Conservation (phyloP, 2,329 filamentous ascomycete species). For the Claviceps cyperi region DNA sequence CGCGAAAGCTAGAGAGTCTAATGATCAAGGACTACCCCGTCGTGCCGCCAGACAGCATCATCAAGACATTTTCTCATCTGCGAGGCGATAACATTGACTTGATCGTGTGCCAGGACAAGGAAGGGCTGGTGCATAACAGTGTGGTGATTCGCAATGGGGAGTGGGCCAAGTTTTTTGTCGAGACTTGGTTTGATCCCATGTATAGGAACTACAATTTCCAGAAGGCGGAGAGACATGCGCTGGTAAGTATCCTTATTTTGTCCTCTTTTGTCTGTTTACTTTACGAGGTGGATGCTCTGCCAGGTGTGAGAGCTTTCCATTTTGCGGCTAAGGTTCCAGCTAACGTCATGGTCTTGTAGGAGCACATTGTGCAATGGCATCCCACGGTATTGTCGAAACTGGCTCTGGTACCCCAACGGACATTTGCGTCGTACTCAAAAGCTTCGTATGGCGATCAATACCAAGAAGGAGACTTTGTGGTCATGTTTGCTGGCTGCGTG, state of each 20-base stretch:
- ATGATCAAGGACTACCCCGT: constrained; percentile 81
- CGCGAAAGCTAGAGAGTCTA: constrained; percentile 51
- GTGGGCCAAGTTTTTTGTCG: constrained; percentile 85
- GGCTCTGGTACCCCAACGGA: constrained; percentile 74
- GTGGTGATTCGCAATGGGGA: constrained; percentile 71
- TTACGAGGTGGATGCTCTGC: no score
- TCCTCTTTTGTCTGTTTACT: no score
- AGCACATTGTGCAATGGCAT: constrained; percentile 91
- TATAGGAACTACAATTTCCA: constrained; percentile 94
- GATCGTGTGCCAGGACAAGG: constrained; percentile 69
- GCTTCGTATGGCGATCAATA: constrained; percentile 47
- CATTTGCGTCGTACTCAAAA: constrained; percentile 64
- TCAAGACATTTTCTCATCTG: constrained; percentile 82
- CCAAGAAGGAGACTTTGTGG: constrained; percentile 70
- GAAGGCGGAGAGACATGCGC: constrained; percentile 79
- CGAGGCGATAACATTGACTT: constrained; percentile 65
- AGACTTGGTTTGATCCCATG: constrained; percentile 91
- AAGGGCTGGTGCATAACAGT: constrained; percentile 62
- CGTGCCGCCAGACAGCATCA: constrained; percentile 91
- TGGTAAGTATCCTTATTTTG: constrained; percentile 41
- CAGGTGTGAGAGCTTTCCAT: no score
- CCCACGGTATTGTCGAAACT: constrained; percentile 85
- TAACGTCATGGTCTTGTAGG: constrained; percentile 29
- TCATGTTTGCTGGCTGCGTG: constrained; percentile 64
- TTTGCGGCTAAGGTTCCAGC: background rate